These are phyloP conservation scores for Backusella liffmaniae DNA, from an alignment of 192 early-diverging fungal genomes.

Conservation along the genomic window DNA sequence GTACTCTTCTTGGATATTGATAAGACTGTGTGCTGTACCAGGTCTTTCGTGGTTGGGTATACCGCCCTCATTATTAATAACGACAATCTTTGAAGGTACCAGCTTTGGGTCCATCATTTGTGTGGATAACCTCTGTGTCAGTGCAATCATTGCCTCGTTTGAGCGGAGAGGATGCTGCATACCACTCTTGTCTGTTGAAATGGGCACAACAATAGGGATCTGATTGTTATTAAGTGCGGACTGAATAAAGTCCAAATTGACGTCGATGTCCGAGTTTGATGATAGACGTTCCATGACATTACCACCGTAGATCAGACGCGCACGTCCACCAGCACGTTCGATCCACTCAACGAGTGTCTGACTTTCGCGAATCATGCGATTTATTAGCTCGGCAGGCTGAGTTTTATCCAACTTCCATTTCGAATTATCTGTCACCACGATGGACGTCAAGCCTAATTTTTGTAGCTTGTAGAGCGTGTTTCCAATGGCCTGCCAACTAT, in stretches of 20 bases:
- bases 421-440: conserved; percentile 64
- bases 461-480: conserved; percentile 63
- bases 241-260: conserved; percentile 46
- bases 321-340: conserved; percentile 68
- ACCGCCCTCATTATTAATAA: conserved; percentile 71
- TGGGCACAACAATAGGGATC: conserved; percentile 60
- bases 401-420: conserved; percentile 34
- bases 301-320: conserved; percentile 65
- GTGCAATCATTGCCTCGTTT: conserved; percentile 55
- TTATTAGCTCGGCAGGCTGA: conserved; percentile 26
- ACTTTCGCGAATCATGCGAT: conserved; percentile 51
- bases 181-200: conserved; percentile 39
- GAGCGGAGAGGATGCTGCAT: conserved; percentile 41
- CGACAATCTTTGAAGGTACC: conserved; percentile 58
- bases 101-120: conserved; percentile 15
- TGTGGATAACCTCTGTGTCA: conserved; percentile 40
- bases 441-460: conserved; percentile 60
- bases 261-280: not conserved
- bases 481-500: conserved; percentile 41
- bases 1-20: conserved; percentile 84
- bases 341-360: conserved; percentile 66
- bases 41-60: conserved; percentile 51
- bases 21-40: conserved; percentile 62
- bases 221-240: conserved; percentile 61
- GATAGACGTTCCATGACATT: conserved; percentile 44